These are phyloP conservation scores for Ophiostoma himal-ulmi DNA, from an alignment of 2,329 filamentous ascomycete genomes.

Conservation along the genomic window DNA sequence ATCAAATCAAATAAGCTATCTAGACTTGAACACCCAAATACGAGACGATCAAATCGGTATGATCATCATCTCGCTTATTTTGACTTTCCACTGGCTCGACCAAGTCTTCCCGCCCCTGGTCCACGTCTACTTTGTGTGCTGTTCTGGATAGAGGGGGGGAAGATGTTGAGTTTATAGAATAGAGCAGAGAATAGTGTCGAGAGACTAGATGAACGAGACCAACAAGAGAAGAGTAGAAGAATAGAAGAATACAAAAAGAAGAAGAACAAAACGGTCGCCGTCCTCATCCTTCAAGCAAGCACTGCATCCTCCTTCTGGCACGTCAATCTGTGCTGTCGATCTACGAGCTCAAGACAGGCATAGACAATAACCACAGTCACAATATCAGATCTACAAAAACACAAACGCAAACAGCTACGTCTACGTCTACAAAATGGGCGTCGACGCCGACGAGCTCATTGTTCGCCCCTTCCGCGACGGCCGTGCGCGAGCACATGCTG, in stretches of 20 bases:
- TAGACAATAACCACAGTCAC: too few species aligned
- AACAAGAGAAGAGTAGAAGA: not conserved
- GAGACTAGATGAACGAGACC: not conserved
- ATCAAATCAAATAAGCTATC: not conserved
- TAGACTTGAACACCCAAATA: too few species aligned
- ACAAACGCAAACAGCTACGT: not conserved
- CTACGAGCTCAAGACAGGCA: too few species aligned
- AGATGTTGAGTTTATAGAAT: not conserved
- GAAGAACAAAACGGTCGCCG: not conserved
- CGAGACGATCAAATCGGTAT: not conserved
- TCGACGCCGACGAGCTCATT: constrained; percentile 31
- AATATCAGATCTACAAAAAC: not conserved
- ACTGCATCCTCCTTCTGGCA: not conserved
- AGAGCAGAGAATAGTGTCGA: not conserved
- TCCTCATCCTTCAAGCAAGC: not conserved
- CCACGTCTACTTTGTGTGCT: not conserved
- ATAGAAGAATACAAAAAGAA: not conserved
- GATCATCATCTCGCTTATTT: not conserved
- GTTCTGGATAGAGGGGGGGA: not conserved
- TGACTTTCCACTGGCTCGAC: not conserved
- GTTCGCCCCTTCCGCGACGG: constrained; percentile 37
- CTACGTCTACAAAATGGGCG: constrained; percentile 26
- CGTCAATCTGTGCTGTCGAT: too few species aligned
- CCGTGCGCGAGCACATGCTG: constrained; percentile 36
- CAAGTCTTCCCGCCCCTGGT: not conserved